Percentiles rank a stretch among this genome's conserved stretches.
phyloP scores from a whole-genome alignment of 78 protist genomes.

The Trichosphaerium sp. region DNA sequence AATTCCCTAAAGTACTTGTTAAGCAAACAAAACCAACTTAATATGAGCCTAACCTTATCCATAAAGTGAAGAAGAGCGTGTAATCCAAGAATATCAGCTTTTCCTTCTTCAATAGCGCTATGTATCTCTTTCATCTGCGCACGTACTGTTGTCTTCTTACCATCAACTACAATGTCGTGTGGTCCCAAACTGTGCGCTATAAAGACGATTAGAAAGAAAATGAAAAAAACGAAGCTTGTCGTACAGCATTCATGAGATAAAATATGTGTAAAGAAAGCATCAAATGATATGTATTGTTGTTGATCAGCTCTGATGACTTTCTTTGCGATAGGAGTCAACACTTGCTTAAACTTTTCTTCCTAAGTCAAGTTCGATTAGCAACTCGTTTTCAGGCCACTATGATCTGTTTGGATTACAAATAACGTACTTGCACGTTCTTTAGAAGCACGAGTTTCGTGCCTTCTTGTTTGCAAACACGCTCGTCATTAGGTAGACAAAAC shows the following conservation, averaged over 20 bases:
- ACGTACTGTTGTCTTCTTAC: too few species aligned
- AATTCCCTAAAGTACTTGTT: not conserved
- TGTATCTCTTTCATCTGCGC: constrained; percentile 1
- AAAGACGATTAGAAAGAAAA: too few species aligned
- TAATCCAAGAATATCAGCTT: constrained; percentile 12
- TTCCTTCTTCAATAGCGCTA: constrained; percentile 8
- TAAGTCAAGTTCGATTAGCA: too few species aligned
- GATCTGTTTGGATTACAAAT: too few species aligned
- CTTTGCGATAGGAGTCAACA: constrained; percentile 7
- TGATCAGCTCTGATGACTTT: not conserved
- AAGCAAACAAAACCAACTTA: not conserved
- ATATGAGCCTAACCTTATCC: not conserved
- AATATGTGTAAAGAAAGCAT: constrained; percentile 34
- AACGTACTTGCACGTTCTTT: constrained; percentile 27
- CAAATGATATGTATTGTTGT: constrained; percentile 14
- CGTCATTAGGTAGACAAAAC: constrained; percentile 32
- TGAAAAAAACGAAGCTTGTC: too few species aligned
- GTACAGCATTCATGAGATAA: constrained; percentile 26
- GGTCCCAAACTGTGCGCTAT: constrained; percentile 17
- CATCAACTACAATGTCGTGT: not conserved
- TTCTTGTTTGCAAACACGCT: constrained; percentile 1
- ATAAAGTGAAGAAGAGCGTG: not conserved
- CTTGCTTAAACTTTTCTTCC: constrained; percentile 2
- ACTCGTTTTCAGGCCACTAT: too few species aligned
- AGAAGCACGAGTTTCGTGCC: constrained; percentile 14